These are phyloP conservation scores for Senna tora DNA, from an alignment of 306 rosid genomes.

Conservation along the genomic window DNA sequence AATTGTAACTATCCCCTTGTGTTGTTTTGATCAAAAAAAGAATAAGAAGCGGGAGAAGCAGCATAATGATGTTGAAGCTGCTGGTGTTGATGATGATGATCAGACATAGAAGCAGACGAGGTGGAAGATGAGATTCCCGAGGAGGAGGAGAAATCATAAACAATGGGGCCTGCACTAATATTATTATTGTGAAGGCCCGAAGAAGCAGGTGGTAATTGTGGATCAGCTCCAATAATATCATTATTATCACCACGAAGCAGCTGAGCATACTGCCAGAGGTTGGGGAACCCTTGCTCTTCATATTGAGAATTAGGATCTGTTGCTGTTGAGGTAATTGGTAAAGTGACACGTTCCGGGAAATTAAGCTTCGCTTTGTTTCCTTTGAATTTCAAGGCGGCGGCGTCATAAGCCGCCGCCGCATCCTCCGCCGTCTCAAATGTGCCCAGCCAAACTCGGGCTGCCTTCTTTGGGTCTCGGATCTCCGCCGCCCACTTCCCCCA, in stretches of 20 bases:
- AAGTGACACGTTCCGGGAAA: slow-evolving; percentile 44
- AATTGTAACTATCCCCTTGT: slow-evolving; percentile 11
- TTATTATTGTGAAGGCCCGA: slow-evolving; percentile 25
- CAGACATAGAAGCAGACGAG: slow-evolving; percentile 7
- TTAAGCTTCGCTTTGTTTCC: slow-evolving; percentile 61
- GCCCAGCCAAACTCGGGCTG: slow-evolving; percentile 63
- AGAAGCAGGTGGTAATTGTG: no score
- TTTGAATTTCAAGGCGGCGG: slow-evolving; percentile 50
- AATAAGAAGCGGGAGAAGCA: slow-evolving; percentile 6
- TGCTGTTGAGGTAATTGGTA: neutral
- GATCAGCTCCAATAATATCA: slow-evolving; percentile 43
- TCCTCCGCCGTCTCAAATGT: slow-evolving; percentile 63
- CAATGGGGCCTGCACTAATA: neutral
- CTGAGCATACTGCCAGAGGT: slow-evolving; percentile 45
- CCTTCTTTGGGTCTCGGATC: slow-evolving; percentile 59
- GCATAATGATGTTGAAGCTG: slow-evolving; percentile 16
- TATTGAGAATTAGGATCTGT: no score
- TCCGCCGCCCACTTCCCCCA: slow-evolving; percentile 69
- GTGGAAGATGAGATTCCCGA: neutral
- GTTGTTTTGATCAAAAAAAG: slow-evolving; percentile 12
- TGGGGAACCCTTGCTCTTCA: slow-evolving; percentile 40
- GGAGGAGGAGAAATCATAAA: slow-evolving; percentile 6
- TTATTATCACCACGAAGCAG: slow-evolving; percentile 41
- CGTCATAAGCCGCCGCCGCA: slow-evolving; percentile 60
- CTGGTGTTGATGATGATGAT: no score